Evolutionary conservation across 345 rosid genomes (phyloP).

Genomic region (Linum trigynum): DNA sequence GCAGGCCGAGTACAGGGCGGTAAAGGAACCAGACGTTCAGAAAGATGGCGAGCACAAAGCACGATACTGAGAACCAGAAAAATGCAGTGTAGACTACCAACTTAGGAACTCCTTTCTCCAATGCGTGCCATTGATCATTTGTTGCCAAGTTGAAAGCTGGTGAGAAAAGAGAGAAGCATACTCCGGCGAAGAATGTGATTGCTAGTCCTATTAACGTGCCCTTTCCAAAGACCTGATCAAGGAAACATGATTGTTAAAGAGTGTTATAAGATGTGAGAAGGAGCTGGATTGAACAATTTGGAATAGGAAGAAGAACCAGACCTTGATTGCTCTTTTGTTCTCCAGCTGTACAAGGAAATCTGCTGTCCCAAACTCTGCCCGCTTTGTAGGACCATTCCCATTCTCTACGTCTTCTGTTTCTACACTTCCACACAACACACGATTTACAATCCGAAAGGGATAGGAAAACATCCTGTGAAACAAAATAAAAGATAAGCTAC

Average conservation of each 20-base stretch:
- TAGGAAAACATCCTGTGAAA: background rate
- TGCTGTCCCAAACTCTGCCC: slow-evolving; percentile 3
- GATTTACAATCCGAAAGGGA: background rate
- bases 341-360: slow-evolving; percentile 5
- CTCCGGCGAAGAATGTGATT: slow-evolving; percentile 61
- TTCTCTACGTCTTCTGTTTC: background rate
- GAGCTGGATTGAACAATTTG: background rate
- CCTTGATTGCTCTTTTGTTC: slow-evolving; percentile 11
- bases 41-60: slow-evolving; percentile 44
- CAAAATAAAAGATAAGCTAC: background rate
- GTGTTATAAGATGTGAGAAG: background rate
- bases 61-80: slow-evolving; percentile 67
- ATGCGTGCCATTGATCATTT: slow-evolving; percentile 74
- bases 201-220: slow-evolving; percentile 46
- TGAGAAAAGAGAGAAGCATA: slow-evolving; percentile 75
- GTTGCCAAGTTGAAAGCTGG: slow-evolving; percentile 85
- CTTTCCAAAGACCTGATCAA: slow-evolving; percentile 57
- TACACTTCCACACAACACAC: background rate
- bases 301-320: background rate
- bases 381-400: background rate
- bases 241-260: background rate
- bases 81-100: slow-evolving; percentile 64
- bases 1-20: slow-evolving; percentile 45
- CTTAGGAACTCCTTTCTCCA: slow-evolving; percentile 60
- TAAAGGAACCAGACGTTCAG: slow-evolving; percentile 56